A percentile compares a stretch with the other conserved stretches of the same genome.
These are phyloP conservation scores for Fusarium fujikuroi DNA, from an alignment of 2,329 filamentous ascomycete genomes.

Conservation along the genomic window DNA sequence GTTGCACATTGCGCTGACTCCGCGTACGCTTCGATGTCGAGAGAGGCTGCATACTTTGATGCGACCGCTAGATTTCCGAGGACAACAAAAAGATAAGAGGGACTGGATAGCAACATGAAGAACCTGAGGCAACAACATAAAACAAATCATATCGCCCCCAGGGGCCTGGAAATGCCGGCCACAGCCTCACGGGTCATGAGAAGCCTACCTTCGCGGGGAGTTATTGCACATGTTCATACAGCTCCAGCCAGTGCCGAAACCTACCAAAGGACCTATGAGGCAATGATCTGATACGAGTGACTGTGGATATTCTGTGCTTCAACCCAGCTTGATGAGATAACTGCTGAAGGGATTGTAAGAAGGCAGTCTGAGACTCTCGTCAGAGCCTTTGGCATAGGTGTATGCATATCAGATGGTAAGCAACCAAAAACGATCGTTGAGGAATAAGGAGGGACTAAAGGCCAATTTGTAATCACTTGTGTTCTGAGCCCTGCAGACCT, in stretches of 20 bases:
- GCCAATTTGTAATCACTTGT: neutral
- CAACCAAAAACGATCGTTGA: fast-evolving
- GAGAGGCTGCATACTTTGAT: neutral
- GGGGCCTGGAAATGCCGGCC: no score
- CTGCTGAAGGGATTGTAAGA: neutral
- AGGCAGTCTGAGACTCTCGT: neutral
- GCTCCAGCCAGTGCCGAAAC: neutral
- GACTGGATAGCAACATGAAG: neutral
- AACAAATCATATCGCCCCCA: neutral
- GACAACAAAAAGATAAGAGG: neutral
- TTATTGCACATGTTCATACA: neutral
- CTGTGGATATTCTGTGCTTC: neutral
- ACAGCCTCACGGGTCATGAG: no score
- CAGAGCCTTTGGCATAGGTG: neutral
- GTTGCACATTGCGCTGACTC: neutral
- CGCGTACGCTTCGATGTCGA: neutral
- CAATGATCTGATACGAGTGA: neutral
- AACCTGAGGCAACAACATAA: neutral
- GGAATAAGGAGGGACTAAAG: neutral
- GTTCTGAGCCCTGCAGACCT: neutral
- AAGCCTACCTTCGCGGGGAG: neutral
- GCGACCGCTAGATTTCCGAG: neutral
- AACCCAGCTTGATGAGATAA: neutral
- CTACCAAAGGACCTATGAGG: neutral
- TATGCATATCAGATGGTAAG: neutral